phyloP scores from a whole-genome alignment of 495 filamentous ascomycete genomes.

The Amniculicola lignicola region DNA sequence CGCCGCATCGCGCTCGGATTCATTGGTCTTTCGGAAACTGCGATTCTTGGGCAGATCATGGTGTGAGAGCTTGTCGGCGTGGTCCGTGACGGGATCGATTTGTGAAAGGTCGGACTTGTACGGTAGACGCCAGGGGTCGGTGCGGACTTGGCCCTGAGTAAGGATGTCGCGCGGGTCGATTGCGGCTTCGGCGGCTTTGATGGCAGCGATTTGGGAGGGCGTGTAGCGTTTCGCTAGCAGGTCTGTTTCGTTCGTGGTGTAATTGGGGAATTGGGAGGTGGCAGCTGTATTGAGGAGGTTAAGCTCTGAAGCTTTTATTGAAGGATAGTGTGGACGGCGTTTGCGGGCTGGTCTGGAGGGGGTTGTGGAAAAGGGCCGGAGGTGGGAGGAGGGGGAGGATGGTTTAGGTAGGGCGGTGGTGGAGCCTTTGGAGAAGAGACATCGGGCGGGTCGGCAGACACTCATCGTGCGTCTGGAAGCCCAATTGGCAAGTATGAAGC shows the following conservation, averaged over 20 bases:
- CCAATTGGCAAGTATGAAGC: conserved; percentile 26
- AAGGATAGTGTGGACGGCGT: conserved; percentile 41
- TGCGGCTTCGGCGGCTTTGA: conserved; percentile 79
- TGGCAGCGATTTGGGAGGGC: conserved; percentile 73
- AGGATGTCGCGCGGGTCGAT: conserved; percentile 76
- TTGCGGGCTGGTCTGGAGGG: conserved; percentile 36
- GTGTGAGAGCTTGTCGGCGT: conserved; percentile 18
- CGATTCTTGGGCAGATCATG: conserved; percentile 2
- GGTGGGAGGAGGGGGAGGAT: conserved; percentile 45
- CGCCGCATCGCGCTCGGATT: conserved; percentile 25
- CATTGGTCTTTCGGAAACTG: conserved; percentile 18
- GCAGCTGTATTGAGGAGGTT: conserved; percentile 39
- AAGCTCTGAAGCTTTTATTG: conserved; percentile 39
- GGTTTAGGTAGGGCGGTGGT: conserved; percentile 42
- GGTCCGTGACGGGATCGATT: conserved; percentile 59
- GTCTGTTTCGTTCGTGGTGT: conserved; percentile 65
- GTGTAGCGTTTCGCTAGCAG: conserved; percentile 66
- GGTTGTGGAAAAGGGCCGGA: conserved; percentile 51
- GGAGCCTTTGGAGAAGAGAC: conserved; percentile 55
- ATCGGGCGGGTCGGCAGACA: conserved; percentile 55
- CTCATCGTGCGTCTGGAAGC: conserved; percentile 48
- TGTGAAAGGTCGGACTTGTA: conserved; percentile 86
- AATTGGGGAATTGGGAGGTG: conserved; percentile 54
- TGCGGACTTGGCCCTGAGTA: conserved; percentile 63
- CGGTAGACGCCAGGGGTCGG: conserved; percentile 65